Percentiles rank a stretch among this genome's conserved stretches.
These are phyloP conservation scores for Apophysomyces trapeziformis DNA, from an alignment of 371 early-diverging fungal species.

Conservation along the genomic window DNA sequence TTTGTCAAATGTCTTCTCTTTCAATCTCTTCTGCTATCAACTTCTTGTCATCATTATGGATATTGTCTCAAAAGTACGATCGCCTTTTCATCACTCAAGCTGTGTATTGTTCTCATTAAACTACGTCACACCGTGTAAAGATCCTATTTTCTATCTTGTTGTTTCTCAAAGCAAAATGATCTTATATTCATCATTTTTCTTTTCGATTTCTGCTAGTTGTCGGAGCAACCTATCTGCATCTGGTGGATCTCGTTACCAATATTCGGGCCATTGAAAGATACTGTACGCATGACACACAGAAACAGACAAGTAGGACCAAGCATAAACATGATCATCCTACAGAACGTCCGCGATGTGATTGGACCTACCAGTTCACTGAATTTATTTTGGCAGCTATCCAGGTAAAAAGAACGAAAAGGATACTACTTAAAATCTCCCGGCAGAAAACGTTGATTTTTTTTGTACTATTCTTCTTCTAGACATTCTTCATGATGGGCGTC, in stretches of 20 bases:
- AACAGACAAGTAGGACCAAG: neutral
- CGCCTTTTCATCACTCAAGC: neutral
- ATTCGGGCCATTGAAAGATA: constrained; percentile 10
- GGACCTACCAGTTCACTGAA: constrained; percentile 10
- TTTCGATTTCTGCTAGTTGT: neutral
- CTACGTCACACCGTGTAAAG: neutral
- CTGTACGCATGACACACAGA: constrained; percentile 13
- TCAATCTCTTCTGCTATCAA: neutral
- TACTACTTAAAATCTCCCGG: too few species aligned
- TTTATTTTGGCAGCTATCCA: constrained; percentile 16
- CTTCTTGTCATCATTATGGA: neutral
- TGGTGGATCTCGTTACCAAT: constrained; percentile 17
- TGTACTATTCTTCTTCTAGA: constrained; percentile 2
- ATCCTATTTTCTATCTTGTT: neutral
- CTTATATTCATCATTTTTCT: neutral
- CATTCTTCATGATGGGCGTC: constrained; percentile 26
- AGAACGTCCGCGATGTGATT: neutral
- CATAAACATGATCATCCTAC: constrained; percentile 1
- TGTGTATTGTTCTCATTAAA: neutral
- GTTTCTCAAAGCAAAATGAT: neutral
- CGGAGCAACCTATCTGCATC: constrained; percentile 17
- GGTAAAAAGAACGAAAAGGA: constrained; percentile 7
- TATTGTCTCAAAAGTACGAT: neutral
- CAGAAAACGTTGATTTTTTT: too few species aligned
- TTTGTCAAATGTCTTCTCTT: neutral